Base-by-base conservation (phyloP, 306 rosid species). In the Albizia julibrissin region DNA sequence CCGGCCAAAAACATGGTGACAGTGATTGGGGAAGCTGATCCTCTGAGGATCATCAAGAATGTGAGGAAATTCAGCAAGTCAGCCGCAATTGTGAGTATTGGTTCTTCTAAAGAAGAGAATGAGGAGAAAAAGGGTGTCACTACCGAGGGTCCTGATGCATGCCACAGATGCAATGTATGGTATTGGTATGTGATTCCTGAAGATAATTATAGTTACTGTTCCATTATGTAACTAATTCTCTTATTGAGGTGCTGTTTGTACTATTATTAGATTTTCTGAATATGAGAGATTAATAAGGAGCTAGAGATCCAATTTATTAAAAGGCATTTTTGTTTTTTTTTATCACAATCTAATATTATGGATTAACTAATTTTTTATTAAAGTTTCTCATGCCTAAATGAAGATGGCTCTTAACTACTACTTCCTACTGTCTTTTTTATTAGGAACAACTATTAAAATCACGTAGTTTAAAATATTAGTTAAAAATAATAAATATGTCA, bases 1-100 rank as follows among this genome's bases (percentile, higher is more conserved):
- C 87, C 77, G 65, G 72, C 89, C 33, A 89, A 87, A 75, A 82
- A 58, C 65, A 88, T 65, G 4, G 89, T 88, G 81, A 85, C 94
- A 54, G 84, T 86, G 78, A 84, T 85, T 37, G 89, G 88, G 26
- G 92, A 92, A 81, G 89, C 92, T 50, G 88, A 92, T 88, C 90
- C 91, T 0, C 86, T 84, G 72, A 84, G 69, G 76, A 74, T 89
- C 77, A 85, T 92, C 80, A 84, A 76, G 78, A 87, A 83, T 76
- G 89, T 87, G 40, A 90, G 97, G 80, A 89, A 88, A 43, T 86
- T 81, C 70, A 81, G 86, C 79, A 82, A 82, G 79, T 79, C 81
- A 77, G 88, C 90, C 18, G 46, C 69, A 21, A 72, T 88, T 39
- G 83, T 84, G 73, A 87, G 92, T 52, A 27, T 90, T 16, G 87